Evolutionary conservation across 495 filamentous ascomycete genomes (phyloP).

Genomic region (Penicillium paxilli): DNA sequence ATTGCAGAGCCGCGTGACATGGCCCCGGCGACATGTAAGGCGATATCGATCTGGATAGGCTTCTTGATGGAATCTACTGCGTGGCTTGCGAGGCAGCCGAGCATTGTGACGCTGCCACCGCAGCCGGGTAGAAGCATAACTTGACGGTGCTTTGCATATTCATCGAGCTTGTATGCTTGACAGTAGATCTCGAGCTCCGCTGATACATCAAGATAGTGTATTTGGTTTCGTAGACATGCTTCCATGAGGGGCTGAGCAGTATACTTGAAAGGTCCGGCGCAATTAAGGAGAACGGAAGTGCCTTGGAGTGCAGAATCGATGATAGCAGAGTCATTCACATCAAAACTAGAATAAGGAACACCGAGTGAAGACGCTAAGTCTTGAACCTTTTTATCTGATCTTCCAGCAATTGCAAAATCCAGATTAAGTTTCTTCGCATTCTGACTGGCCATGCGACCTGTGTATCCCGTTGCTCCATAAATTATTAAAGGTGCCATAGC

Average conservation of each 20-base stretch:
- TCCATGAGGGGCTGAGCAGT: conserved; percentile 6
- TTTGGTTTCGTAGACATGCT: conserved; percentile 5
- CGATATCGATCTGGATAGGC: conserved; percentile 1
- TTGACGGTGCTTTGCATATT: neutral
- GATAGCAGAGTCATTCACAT: neutral
- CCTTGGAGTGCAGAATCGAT: neutral
- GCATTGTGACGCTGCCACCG: conserved; percentile 8
- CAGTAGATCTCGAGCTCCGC: conserved; percentile 3
- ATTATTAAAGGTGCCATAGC: conserved; percentile 4
- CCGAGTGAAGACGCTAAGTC: neutral
- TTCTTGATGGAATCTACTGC: neutral
- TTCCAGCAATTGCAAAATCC: conserved; percentile 3
- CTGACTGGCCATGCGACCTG: conserved; percentile 7
- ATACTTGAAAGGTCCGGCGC: conserved; percentile 2
- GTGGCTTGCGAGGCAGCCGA: conserved; percentile 6
- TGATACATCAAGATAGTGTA: conserved; percentile 5
- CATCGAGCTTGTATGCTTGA: conserved; percentile 1
- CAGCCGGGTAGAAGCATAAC: conserved; percentile 8
- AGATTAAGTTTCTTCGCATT: neutral
- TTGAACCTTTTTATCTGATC: conserved; percentile 2
- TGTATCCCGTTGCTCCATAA: conserved; percentile 9
- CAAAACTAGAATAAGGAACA: conserved; percentile 1
- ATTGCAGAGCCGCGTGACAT: conserved; percentile 6
- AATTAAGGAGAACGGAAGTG: conserved; percentile 4
- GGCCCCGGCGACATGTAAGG: conserved; percentile 1